Conservation (phyloP, 768 basidiomycete genomes). For the Favolaschia claudopus region DNA sequence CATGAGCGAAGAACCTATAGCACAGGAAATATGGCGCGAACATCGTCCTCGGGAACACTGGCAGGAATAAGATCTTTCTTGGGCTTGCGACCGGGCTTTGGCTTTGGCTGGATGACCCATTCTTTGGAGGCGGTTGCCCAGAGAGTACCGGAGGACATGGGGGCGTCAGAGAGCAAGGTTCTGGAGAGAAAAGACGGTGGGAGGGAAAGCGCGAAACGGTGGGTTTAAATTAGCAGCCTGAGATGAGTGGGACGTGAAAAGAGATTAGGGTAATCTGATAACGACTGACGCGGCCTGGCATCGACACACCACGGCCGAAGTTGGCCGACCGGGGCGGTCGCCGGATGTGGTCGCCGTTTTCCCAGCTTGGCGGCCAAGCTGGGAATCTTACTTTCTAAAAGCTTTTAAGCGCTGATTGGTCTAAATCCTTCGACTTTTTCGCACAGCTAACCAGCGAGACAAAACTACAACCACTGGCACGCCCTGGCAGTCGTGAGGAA, state of each 20-base stretch:
- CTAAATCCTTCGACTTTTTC: background rate
- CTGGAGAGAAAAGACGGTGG: background rate
- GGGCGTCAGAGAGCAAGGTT: constrained; percentile 57
- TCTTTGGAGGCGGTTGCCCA: constrained; percentile 76
- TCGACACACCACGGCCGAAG: no score
- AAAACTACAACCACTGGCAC: no score
- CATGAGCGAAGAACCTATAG: background rate
- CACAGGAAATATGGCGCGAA: constrained; percentile 36
- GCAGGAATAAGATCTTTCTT: constrained; percentile 65
- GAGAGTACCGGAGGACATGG: constrained; percentile 14
- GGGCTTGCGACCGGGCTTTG: constrained; percentile 88
- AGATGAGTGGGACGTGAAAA: background rate
- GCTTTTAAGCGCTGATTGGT: constrained; percentile 15
- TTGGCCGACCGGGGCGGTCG: background rate
- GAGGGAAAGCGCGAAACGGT: constrained; percentile 19
- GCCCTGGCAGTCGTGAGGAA: no score
- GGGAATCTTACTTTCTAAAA: background rate
- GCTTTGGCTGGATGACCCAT: constrained; percentile 87
- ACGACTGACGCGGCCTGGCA: no score
- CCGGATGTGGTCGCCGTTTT: background rate
- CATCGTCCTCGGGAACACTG: constrained; percentile 60
- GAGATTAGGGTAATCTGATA: no score
- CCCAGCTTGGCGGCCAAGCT: constrained; percentile 4
- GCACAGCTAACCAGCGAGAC: no score
- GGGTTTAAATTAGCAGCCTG: constrained; percentile 24